Percentiles rank a stretch among this genome's conserved stretches.
Conservation (phyloP, 257 asterid genomes). For the Petrea volubilis region DNA sequence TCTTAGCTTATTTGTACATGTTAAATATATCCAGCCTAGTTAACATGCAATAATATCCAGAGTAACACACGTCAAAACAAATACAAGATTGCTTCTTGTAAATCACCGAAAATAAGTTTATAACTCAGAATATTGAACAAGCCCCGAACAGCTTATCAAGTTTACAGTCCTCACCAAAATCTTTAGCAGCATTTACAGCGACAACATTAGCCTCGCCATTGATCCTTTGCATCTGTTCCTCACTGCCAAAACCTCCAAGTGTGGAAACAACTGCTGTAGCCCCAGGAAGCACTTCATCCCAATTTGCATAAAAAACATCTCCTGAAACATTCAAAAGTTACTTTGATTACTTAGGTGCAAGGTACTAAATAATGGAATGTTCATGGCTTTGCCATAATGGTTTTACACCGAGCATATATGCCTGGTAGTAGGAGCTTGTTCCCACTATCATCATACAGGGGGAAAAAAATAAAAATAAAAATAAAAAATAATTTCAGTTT, state of each 20-base stretch:
- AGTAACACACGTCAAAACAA: not conserved
- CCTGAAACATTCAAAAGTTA: constrained; percentile 49
- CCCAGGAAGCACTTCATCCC: constrained; percentile 91
- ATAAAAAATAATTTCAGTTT: no score
- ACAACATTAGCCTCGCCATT: constrained; percentile 97
- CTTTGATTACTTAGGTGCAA: constrained; percentile 18
- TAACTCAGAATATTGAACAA: not conserved
- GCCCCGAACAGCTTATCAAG: not conserved
- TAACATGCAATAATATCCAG: not conserved
- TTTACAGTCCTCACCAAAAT: constrained; percentile 59
- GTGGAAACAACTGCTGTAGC: constrained; percentile 95
- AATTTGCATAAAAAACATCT: constrained; percentile 86
- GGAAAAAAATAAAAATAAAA: no score
- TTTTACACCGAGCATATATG: not conserved
- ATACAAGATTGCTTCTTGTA: not conserved
- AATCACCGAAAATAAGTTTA: not conserved
- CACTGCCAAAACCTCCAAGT: constrained; percentile 95
- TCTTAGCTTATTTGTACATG: no score
- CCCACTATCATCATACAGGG: not conserved
- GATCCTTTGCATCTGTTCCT: constrained; percentile 92
- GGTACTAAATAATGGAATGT: not conserved
- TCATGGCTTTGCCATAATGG: not conserved
- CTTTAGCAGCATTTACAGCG: constrained; percentile 93
- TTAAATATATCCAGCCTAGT: constrained; percentile 1
- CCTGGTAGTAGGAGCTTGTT: not conserved